These are phyloP conservation scores for Cutaneotrichosporon cavernicola DNA, from an alignment of 1,284 basidiomycete genomes.

Conservation along the genomic window DNA sequence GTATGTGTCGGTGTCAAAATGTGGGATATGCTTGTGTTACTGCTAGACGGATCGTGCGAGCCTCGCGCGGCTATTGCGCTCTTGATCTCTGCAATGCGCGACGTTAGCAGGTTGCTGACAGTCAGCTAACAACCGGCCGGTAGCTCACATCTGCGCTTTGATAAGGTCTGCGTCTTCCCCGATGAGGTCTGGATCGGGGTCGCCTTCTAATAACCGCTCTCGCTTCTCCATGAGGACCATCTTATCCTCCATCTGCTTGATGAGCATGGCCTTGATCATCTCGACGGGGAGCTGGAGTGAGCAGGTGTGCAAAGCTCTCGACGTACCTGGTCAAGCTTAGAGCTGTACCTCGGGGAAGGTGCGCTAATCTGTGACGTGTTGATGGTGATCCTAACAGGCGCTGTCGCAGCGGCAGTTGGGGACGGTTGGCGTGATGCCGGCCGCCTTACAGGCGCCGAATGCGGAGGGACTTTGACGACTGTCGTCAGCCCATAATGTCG, in stretches of 20 bases:
- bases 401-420: neutral
- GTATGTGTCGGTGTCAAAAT: slow-evolving; percentile 9
- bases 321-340: slow-evolving; percentile 9
- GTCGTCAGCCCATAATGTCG: neutral
- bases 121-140: neutral
- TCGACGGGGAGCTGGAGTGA: slow-evolving; percentile 30
- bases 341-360: neutral
- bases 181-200: slow-evolving; percentile 27
- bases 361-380: neutral
- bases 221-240: slow-evolving; percentile 34
- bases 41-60: slow-evolving; percentile 34
- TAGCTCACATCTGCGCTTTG: slow-evolving; percentile 34
- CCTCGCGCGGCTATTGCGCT: slow-evolving; percentile 31
- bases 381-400: neutral
- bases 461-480: slow-evolving; percentile 1
- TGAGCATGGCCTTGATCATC: slow-evolving; percentile 36
- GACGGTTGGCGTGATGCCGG: neutral
- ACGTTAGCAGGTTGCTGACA: slow-evolving; percentile 30
- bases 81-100: slow-evolving; percentile 43
- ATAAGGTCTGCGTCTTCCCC: slow-evolving; percentile 44
- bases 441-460: neutral
- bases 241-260: slow-evolving; percentile 38
- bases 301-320: neutral
- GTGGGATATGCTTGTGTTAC: slow-evolving; percentile 1
- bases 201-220: neutral